Conservation (phyloP, 2,329 filamentous ascomycete genomes). For the Ceratocystis eucalypticola region DNA sequence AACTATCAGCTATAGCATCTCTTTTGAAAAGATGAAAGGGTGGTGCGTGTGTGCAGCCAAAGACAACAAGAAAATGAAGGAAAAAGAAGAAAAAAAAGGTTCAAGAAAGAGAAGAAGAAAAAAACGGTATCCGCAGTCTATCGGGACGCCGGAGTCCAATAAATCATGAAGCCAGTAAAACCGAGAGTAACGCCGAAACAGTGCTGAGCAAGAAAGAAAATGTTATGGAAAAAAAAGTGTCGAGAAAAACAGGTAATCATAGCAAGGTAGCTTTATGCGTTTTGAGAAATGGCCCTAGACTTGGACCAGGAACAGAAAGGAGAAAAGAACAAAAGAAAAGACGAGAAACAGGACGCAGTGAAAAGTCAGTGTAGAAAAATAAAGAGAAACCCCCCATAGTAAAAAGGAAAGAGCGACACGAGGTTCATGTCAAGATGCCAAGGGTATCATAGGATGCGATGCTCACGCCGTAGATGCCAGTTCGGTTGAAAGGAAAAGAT, state of each 20-base stretch:
- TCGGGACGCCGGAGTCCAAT: conserved; percentile 12
- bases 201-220: conserved; percentile 14
- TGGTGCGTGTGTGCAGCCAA: background rate
- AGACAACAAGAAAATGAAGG: conserved; percentile 9
- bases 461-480: conserved; percentile 18
- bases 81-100: conserved; percentile 2
- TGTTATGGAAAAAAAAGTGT: background rate
- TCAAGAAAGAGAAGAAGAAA: background rate
- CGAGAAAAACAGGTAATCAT: conserved; percentile 13
- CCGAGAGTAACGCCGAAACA: conserved; percentile 16
- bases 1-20: background rate
- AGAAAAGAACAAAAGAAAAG: conserved; percentile 7
- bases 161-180: conserved; percentile 15
- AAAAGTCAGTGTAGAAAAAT: conserved; percentile 4
- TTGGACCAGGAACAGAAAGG: background rate
- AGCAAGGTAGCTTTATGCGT: conserved; percentile 11
- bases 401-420: conserved; percentile 17
- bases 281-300: conserved; percentile 4
- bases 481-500: conserved; percentile 11
- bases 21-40: background rate
- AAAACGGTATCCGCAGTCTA: conserved; percentile 14
- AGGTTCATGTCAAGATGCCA: conserved; percentile 15
- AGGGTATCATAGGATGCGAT: conserved; percentile 19
- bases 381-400: conserved; percentile 16
- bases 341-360: background rate